Evolutionary conservation across 805 yeast species (phyloP).

Genomic region (Metschnikowia anglica): DNA sequence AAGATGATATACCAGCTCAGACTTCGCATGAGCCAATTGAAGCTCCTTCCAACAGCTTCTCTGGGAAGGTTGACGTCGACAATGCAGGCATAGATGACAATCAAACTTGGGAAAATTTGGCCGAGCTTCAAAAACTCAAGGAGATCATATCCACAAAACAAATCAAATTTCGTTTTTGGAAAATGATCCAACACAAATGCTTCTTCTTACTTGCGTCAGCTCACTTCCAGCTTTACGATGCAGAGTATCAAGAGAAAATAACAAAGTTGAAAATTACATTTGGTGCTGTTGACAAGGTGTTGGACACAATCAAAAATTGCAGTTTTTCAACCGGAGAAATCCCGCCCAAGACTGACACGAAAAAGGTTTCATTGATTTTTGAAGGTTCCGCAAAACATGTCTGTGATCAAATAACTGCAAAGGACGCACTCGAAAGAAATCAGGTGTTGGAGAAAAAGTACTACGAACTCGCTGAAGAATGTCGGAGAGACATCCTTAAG

Average conservation of each 20-base stretch:
- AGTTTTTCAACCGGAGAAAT: neutral
- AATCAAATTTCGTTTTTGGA: constrained; percentile 46
- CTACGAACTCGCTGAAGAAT: constrained; percentile 59
- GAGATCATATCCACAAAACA: constrained; percentile 28
- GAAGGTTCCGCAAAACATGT: neutral
- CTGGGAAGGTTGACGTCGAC: neutral
- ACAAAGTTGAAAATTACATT: constrained; percentile 13
- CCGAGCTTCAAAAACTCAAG: constrained; percentile 15
- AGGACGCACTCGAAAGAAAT: constrained; percentile 24
- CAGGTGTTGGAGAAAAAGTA: constrained; percentile 49
- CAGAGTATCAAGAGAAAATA: constrained; percentile 32
- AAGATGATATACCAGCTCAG: neutral
- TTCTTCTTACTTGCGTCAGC: constrained; percentile 77
- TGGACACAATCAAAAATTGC: constrained; percentile 3
- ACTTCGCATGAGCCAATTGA: neutral
- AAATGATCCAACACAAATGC: constrained; percentile 68
- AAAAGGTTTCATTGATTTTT: neutral
- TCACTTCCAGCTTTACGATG: constrained; percentile 54
- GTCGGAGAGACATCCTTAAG: constrained; percentile 54
- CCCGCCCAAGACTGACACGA: neutral
- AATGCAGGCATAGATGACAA: neutral
- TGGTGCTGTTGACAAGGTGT: constrained; percentile 3
- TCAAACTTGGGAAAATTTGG: constrained; percentile 7
- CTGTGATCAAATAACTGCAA: neutral
- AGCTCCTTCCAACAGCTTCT: too few relatives aligned